Conservation (phyloP, 177 flowering plant species). For the Vitis hybrid region DNA sequence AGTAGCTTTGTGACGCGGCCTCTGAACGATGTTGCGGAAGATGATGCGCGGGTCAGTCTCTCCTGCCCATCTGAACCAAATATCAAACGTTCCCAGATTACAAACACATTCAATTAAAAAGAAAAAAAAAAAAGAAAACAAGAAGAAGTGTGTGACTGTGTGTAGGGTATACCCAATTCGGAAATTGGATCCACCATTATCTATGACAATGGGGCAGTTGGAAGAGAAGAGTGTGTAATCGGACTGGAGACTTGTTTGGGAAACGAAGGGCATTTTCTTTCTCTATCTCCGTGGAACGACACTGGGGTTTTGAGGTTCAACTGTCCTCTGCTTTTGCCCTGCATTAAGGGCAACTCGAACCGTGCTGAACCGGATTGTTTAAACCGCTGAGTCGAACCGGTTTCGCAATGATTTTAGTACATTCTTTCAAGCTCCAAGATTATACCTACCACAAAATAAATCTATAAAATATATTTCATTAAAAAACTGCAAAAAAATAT, state of each 20-base stretch:
- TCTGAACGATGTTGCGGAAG: slow-evolving; percentile 77
- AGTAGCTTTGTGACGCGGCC: slow-evolving; percentile 77
- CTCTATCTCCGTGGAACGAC: slow-evolving; percentile 1
- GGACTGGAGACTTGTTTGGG: slow-evolving; percentile 44
- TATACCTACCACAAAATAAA: too few species aligned
- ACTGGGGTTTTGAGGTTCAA: too few species aligned
- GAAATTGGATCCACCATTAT: slow-evolving; percentile 77
- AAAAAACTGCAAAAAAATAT: too few species aligned
- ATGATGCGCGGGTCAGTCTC: slow-evolving; percentile 64
- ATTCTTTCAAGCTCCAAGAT: too few species aligned
- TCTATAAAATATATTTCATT: too few species aligned
- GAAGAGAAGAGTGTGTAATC: slow-evolving; percentile 62
- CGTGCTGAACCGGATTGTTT: too few species aligned
- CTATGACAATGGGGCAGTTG: slow-evolving; percentile 64
- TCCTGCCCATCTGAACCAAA: slow-evolving; percentile 65
- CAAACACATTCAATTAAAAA: not conserved
- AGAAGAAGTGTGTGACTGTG: not conserved
- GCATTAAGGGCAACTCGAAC: too few species aligned
- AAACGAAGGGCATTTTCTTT: slow-evolving; percentile 50
- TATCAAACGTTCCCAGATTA: too few species aligned
- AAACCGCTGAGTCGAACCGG: too few species aligned
- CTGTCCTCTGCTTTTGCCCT: too few species aligned
- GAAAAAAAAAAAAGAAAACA: not conserved
- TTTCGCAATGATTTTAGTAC: too few species aligned
- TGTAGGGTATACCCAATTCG: slow-evolving; percentile 59